phyloP scores from a whole-genome alignment of 495 filamentous ascomycete species.

The Acidomyces sp. region DNA sequence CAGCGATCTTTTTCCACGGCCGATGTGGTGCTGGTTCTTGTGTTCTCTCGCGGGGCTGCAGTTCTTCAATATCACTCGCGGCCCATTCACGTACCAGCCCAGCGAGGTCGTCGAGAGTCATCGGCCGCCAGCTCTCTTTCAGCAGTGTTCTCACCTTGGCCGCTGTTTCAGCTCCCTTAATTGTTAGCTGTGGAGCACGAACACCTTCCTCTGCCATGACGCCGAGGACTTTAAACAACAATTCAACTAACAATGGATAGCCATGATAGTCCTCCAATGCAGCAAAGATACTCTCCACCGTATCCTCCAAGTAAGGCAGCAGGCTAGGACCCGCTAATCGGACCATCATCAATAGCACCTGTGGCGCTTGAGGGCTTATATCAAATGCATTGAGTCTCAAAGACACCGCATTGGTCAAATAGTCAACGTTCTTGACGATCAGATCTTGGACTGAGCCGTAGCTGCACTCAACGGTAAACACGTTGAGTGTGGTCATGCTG shows the following conservation, averaged over 20 bases:
- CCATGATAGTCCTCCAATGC: constrained; percentile 88
- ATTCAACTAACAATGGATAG: constrained; percentile 73
- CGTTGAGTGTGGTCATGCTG: constrained; percentile 72
- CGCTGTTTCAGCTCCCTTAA: not conserved
- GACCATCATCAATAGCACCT: constrained; percentile 91
- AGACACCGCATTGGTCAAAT: constrained; percentile 85
- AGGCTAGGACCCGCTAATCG: constrained; percentile 67
- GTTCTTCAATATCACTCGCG: not conserved
- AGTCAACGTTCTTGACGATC: constrained; percentile 87
- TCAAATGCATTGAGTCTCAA: constrained; percentile 84
- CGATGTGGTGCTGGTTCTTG: constrained; percentile 10
- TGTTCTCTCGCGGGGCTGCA: not conserved
- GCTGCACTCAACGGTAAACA: constrained; percentile 58
- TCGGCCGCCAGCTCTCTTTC: constrained; percentile 5
- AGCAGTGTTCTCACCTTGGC: not conserved
- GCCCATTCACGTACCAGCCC: constrained; percentile 2
- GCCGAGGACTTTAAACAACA: constrained; percentile 67
- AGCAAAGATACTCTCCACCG: constrained; percentile 76
- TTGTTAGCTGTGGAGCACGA: constrained; percentile 44
- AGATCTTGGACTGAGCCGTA: constrained; percentile 64
- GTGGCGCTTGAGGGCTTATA: constrained; percentile 77
- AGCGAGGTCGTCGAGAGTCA: constrained; percentile 32
- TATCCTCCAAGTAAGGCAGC: constrained; percentile 82
- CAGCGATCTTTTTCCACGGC: constrained; percentile 14
- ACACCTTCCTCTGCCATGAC: constrained; percentile 72